Base-by-base conservation (phyloP, 2,329 filamentous ascomycete species). In the Dothistroma pini region DNA sequence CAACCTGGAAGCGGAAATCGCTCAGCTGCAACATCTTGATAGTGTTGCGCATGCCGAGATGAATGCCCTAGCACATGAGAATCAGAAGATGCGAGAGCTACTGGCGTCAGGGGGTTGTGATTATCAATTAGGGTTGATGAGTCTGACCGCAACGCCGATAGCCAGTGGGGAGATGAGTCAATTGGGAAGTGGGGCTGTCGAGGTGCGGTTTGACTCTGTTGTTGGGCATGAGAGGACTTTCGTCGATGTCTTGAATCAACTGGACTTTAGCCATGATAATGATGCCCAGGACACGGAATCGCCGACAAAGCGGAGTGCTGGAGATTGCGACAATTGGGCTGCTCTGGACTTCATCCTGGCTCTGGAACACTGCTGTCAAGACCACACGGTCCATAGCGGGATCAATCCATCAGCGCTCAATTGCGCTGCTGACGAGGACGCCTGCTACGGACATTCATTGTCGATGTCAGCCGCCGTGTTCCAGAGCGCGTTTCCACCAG, bases 281-380 rank as follows among this genome's bases (percentile, higher is more conserved):
- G 35, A 54, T 2, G 31, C 52, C 5, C 16, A n/a, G 8, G 59
- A 56, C 44, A 21, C 58, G 35, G 49, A 61, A 14, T 21, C 34
- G 4, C 4, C 54, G 25, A 52, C 56, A 19, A 51, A 55, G 31
- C 11, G 4, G 7, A 16, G 14, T n/a, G 31, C 48, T 29, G 57
- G 47, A 2, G 52, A 51, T 21, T 57, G 57, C 9, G 62, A 63
- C 22, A 58, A 54, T 44, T 59, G 65, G 64, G 68, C 64, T 5
- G 68, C 68, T 14, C 51, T 70, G 10, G 68, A 70, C 52, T 70
- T 70, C 62, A 70, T 70, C 22, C 54, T 69, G 6, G 66, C 66
- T 19, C 58, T 70, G 11, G 68, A 70, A 56, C 66, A 63, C 57
- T 61, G 62, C 19, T 70, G 68, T 54, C 60, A 63, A 21, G 58